Percentiles rank a stretch among this genome's conserved stretches.
Evolutionary conservation across 495 filamentous ascomycete genomes (phyloP).

Genomic region (Delitschia confertaspora): DNA sequence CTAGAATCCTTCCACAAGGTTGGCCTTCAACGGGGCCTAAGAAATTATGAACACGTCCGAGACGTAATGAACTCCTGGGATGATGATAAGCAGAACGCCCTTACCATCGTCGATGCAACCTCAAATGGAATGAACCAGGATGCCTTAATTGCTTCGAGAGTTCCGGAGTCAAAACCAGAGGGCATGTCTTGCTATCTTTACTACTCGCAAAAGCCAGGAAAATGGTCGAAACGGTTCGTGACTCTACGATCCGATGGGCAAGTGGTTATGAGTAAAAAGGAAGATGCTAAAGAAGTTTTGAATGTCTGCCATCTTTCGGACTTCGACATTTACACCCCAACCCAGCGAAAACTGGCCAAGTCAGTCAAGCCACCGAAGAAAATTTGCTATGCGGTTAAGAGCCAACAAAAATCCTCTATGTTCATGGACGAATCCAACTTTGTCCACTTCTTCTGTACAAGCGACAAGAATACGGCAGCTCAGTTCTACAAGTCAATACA

Average conservation of each 20-base stretch:
- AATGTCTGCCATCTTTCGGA: conserved; percentile 84
- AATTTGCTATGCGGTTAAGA: conserved; percentile 81
- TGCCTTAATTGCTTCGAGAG: conserved; percentile 44
- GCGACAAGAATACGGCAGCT: conserved; percentile 55
- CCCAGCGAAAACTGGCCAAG: conserved; percentile 43
- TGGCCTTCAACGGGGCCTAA: conserved; percentile 75
- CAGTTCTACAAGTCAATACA: conserved; percentile 64
- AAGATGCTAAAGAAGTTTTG: conserved; percentile 48
- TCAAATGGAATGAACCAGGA: conserved; percentile 37
- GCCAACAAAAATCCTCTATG: conserved; percentile 80
- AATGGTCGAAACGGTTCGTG: conserved; percentile 81
- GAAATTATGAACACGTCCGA: conserved; percentile 77
- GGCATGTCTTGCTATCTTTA: conserved; percentile 62
- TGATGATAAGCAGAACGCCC: conserved; percentile 58
- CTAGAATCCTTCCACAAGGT: conserved; percentile 65
- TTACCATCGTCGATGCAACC: conserved; percentile 51
- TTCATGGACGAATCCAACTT: conserved; percentile 77
- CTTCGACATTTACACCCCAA: conserved; percentile 82
- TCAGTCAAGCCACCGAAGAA: conserved; percentile 48
- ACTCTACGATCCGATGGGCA: conserved; percentile 68
- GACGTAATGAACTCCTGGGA: conserved; percentile 94
- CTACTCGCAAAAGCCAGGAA: conserved; percentile 67
- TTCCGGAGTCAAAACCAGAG: conserved; percentile 49
- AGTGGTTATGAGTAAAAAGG: conserved; percentile 64
- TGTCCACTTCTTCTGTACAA: conserved; percentile 83